A percentile compares a stretch with the other conserved stretches of the same genome.
These are phyloP conservation scores for Candida buenavistaensis DNA, from an alignment of 1,139 yeast genomes.

Conservation along the genomic window DNA sequence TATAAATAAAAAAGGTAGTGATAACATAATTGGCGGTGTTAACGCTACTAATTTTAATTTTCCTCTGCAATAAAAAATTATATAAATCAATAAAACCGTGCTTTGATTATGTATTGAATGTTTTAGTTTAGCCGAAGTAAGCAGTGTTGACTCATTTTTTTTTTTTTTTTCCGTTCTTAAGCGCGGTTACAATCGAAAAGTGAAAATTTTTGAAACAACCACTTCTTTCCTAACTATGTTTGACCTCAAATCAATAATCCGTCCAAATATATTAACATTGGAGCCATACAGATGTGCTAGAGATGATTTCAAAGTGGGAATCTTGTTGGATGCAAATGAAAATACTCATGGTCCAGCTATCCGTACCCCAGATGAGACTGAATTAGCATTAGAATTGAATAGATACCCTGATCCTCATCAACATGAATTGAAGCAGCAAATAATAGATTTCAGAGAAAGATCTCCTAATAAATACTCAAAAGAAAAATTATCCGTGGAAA, in stretches of 20 bases:
- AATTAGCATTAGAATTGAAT: slow-evolving; percentile 55
- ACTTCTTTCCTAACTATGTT: slow-evolving; percentile 33
- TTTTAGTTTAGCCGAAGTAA: background rate
- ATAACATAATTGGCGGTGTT: too few relatives aligned
- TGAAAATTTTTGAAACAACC: slow-evolving; percentile 1
- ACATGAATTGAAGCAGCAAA: slow-evolving; percentile 66
- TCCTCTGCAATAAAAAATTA: too few relatives aligned
- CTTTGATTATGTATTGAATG: too few relatives aligned
- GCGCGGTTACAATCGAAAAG: background rate
- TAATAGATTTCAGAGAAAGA: slow-evolving; percentile 68
- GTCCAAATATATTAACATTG: slow-evolving; percentile 79
- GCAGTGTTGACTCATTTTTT: slow-evolving; percentile 2
- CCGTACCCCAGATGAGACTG: slow-evolving; percentile 22
- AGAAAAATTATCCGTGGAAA: slow-evolving; percentile 52
- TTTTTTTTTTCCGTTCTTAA: background rate
- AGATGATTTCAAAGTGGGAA: slow-evolving; percentile 85
- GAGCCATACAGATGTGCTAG: slow-evolving; percentile 96
- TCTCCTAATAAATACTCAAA: slow-evolving; percentile 32
- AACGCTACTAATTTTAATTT: background rate
- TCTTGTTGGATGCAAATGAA: slow-evolving; percentile 92
- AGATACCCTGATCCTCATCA: slow-evolving; percentile 98
- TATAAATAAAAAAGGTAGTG: too few relatives aligned
- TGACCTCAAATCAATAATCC: slow-evolving; percentile 58
- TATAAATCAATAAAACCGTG: too few relatives aligned
- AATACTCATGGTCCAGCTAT: slow-evolving; percentile 91